phyloP scores from a whole-genome alignment of 108 stramenopile species.

The Skeletonema tropicum region DNA sequence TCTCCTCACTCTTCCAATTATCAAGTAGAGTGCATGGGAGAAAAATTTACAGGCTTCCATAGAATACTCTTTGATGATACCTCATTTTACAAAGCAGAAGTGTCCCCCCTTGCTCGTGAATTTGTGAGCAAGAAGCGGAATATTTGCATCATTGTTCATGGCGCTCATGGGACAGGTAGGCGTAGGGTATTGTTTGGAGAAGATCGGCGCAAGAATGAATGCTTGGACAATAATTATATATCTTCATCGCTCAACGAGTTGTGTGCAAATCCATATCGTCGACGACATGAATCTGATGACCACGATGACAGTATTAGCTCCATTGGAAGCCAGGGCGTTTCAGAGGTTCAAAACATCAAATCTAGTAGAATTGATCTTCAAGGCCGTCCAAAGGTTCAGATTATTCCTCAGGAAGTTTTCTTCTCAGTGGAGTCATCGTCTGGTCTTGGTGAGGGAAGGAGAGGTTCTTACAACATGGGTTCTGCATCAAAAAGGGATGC shows the following conservation, averaged over 20 bases:
- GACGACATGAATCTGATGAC: not conserved
- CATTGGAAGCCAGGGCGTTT: constrained; percentile 17
- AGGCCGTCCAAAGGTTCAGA: not conserved
- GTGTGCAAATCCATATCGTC: not conserved
- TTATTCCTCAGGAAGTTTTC: constrained; percentile 8
- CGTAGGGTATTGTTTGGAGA: constrained; percentile 14
- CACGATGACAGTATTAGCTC: constrained; percentile 20
- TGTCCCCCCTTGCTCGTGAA: constrained; percentile 19
- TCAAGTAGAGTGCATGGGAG: constrained; percentile 21
- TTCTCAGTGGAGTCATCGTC: constrained; percentile 3
- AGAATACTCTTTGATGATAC: constrained; percentile 18
- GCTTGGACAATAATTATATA: not conserved
- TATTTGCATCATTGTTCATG: constrained; percentile 20
- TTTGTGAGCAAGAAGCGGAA: constrained; percentile 21
- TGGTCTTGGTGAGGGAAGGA: not conserved
- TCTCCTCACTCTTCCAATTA: constrained; percentile 8
- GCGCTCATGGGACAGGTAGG: constrained; percentile 20
- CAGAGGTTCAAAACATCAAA: constrained; percentile 9
- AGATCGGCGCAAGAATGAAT: not conserved
- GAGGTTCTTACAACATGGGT: not conserved
- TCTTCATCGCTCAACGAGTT: not conserved
- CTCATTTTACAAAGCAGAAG: constrained; percentile 13
- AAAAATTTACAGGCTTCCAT: constrained; percentile 22
- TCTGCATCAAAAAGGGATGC: not conserved
- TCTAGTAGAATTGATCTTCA: not conserved